phyloP scores from a whole-genome alignment of 148 eudicot genomes.

The Linanthus parryae region DNA sequence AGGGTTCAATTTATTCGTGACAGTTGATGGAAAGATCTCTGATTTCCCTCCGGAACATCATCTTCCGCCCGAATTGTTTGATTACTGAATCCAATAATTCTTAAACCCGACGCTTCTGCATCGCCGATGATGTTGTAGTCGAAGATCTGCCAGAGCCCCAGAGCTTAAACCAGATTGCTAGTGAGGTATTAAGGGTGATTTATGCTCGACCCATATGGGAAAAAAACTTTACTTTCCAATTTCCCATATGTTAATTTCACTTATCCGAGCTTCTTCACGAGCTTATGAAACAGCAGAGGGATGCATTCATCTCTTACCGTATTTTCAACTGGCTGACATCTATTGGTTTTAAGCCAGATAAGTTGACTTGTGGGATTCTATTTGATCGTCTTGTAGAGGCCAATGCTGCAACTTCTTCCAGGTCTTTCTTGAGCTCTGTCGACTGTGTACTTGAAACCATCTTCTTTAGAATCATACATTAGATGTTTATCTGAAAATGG shows the following conservation, averaged over 20 bases:
- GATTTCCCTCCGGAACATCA: too few species aligned
- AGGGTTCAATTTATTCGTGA: too few species aligned
- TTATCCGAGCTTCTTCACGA: constrained; percentile 32
- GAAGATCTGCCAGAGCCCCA: too few species aligned
- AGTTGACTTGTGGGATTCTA: too few species aligned
- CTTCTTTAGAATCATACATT: constrained; percentile 39
- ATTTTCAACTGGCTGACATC: constrained; percentile 50
- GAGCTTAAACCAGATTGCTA: too few species aligned
- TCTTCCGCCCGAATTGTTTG: too few species aligned
- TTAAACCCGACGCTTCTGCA: too few species aligned
- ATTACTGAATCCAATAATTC: too few species aligned
- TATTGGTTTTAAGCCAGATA: constrained; percentile 35
- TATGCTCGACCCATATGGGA: constrained; percentile 78
- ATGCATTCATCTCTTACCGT: constrained; percentile 34
- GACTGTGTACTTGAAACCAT: constrained; percentile 28
- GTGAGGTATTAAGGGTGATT: too few species aligned
- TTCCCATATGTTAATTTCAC: constrained; percentile 44
- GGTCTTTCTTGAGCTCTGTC: constrained; percentile 26
- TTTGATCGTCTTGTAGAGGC: too few species aligned
- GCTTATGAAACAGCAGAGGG: constrained; percentile 38
- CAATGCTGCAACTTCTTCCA: constrained; percentile 41
- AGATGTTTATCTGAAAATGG: constrained; percentile 46
- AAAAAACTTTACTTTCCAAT: constrained; percentile 32
- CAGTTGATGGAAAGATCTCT: too few species aligned
- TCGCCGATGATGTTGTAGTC: too few species aligned